These are phyloP conservation scores for Kazachstania bromeliacearum DNA, from an alignment of 805 yeast species.

Conservation along the genomic window DNA sequence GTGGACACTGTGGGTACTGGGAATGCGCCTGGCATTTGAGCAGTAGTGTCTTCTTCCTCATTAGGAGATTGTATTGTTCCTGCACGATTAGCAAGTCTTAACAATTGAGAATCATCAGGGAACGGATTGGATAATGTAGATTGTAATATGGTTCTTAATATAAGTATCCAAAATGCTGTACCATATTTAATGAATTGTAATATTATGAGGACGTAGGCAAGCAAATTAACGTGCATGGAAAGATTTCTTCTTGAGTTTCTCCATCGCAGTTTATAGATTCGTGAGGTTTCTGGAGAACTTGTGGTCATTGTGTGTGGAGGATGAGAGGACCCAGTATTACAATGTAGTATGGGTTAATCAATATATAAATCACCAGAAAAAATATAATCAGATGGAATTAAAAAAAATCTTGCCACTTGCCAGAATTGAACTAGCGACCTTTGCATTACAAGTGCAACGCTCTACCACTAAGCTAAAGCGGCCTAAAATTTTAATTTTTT, in stretches of 20 bases:
- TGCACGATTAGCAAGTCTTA: conserved; percentile 9
- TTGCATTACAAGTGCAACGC: conserved; percentile 99
- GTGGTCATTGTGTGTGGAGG: no score
- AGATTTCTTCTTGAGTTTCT: conserved; percentile 20
- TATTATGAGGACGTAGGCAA: conserved; percentile 20
- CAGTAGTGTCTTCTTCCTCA: conserved; percentile 9
- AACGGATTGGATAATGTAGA: conserved; percentile 35
- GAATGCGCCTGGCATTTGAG: conserved; percentile 20
- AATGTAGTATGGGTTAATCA: no score
- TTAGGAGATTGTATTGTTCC: background rate
- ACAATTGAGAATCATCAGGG: conserved; percentile 26
- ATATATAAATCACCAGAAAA: background rate
- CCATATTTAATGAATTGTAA: conserved; percentile 24
- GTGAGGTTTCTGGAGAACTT: no score
- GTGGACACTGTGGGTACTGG: conserved; percentile 2
- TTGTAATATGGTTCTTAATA: conserved; percentile 31
- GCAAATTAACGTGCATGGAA: conserved; percentile 10
- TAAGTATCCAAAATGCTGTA: conserved; percentile 18
- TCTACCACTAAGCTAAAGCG: conserved; percentile 99
- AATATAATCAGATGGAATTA: no score
- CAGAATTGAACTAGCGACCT: conserved; percentile 93
- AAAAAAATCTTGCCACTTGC: conserved; percentile 84
- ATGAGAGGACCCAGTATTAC: no score
- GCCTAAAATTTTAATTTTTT: no score
- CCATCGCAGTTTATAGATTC: conserved; percentile 18